A percentile compares a stretch with the other conserved stretches of the same genome.
Conservation (phyloP, 2,329 filamentous ascomycete genomes). For the Sporothrix sp. region DNA sequence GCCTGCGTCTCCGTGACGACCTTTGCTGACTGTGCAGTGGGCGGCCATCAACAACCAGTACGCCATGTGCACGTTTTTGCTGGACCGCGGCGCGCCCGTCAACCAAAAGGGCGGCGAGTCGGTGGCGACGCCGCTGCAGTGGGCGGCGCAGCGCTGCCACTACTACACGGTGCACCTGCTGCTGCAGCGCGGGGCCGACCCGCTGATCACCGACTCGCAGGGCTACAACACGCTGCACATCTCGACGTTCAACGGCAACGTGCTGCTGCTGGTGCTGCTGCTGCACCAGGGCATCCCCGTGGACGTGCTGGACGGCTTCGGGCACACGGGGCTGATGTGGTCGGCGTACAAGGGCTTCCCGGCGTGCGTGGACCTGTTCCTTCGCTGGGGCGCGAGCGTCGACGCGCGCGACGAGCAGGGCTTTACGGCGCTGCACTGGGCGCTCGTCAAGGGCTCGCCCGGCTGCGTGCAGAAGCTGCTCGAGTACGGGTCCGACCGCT, state of each 20-base stretch:
- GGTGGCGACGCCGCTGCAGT: slow-evolving; percentile 85
- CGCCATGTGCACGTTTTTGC: slow-evolving; percentile 90
- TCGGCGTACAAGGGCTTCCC: slow-evolving; percentile 96
- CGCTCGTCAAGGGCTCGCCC: slow-evolving; percentile 82
- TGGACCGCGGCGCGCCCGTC: slow-evolving; percentile 75
- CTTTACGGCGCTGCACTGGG: slow-evolving; percentile 94
- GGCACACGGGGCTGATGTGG: slow-evolving; percentile 97
- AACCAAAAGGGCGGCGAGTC: slow-evolving; percentile 95
- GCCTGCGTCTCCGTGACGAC: too few species aligned
- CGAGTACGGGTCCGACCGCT: slow-evolving; percentile 91
- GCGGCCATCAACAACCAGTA: slow-evolving; percentile 98
- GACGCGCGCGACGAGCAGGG: slow-evolving; percentile 85
- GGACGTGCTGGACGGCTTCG: slow-evolving; percentile 78
- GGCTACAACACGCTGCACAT: slow-evolving; percentile 98
- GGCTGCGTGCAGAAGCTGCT: slow-evolving; percentile 87
- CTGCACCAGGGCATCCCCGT: slow-evolving; percentile 94
- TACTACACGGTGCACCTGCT: slow-evolving; percentile 94
- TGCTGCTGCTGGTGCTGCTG: slow-evolving; percentile 77
- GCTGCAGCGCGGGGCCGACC: slow-evolving; percentile 83
- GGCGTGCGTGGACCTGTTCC: slow-evolving; percentile 79
- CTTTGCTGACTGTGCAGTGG: slow-evolving; percentile 55
- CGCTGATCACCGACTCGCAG: slow-evolving; percentile 83
- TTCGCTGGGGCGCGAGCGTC: slow-evolving; percentile 92
- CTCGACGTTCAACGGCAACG: slow-evolving; percentile 93
- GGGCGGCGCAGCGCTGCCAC: slow-evolving; percentile 92